These are phyloP conservation scores for Solanum phureja DNA, from an alignment of 257 asterid genomes.

Conservation along the genomic window DNA sequence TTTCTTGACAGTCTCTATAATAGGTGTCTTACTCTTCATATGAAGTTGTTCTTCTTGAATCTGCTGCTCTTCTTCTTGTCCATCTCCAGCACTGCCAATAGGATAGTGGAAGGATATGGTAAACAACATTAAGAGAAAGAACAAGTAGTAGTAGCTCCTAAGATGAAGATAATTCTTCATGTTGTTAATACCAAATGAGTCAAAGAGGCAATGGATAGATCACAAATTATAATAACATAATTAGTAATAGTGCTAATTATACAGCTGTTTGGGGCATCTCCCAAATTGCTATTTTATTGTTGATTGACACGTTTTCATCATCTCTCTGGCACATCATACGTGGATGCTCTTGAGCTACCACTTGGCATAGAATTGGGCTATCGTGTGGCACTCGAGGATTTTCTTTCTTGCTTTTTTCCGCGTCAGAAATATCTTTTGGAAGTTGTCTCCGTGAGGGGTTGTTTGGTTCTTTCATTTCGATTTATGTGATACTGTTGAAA, in stretches of 20 bases:
- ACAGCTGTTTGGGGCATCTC: not conserved
- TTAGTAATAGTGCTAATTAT: not conserved
- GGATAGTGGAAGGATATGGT: not conserved
- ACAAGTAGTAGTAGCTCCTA: not conserved
- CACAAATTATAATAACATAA: not conserved
- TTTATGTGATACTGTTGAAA: not conserved
- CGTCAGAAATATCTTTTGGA: not conserved
- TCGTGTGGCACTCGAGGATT: not conserved
- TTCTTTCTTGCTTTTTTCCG: not conserved
- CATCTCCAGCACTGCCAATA: not conserved
- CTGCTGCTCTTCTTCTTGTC: not conserved
- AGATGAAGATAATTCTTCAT: not conserved
- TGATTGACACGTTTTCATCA: not conserved
- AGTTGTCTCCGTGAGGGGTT: not conserved
- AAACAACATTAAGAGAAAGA: not conserved
- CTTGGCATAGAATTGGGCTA: not conserved
- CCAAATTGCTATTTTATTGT: not conserved
- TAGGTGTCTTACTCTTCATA: not conserved
- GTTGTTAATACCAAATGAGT: not conserved
- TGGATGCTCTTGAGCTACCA: not conserved
- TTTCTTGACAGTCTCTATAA: slow-evolving; percentile 16
- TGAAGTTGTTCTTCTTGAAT: not conserved
- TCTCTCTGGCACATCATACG: not conserved
- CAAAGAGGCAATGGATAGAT: not conserved
- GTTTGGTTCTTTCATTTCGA: not conserved